Evolutionary conservation across 106 monocot genomes (phyloP).

Genomic region (Iris macrosiphon): DNA sequence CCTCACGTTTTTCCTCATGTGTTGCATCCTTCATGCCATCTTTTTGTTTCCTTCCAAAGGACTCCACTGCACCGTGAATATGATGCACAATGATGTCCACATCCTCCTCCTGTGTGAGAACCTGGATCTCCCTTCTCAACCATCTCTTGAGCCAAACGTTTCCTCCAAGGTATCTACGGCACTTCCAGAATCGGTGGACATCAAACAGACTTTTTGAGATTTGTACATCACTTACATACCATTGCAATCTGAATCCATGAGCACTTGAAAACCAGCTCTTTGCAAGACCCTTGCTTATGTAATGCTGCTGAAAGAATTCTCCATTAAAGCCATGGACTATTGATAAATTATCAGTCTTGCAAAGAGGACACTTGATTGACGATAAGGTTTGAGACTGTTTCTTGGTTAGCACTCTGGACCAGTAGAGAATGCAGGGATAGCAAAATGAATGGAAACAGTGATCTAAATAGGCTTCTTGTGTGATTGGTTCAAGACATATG

Average conservation of each 20-base stretch:
- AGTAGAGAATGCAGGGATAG: too few relatives aligned
- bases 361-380: constrained; percentile 28
- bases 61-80: constrained; percentile 62
- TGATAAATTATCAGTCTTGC: constrained; percentile 45
- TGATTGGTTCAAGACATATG: constrained; percentile 31
- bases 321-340: constrained; percentile 52
- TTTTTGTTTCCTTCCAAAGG: constrained; percentile 43
- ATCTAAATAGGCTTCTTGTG: constrained; percentile 36
- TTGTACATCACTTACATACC: constrained; percentile 12
- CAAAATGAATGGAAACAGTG: constrained; percentile 42
- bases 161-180: constrained; percentile 32
- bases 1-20: constrained; percentile 40
- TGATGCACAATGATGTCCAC: constrained; percentile 77
- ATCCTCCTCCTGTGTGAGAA: constrained; percentile 63
- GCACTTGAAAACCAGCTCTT: constrained; percentile 40
- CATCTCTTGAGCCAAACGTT: constrained; percentile 61
- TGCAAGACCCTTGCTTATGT: constrained; percentile 21
- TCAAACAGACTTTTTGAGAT: constrained; percentile 12
- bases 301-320: constrained; percentile 42
- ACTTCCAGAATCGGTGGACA: constrained; percentile 53
- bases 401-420: constrained; percentile 13
- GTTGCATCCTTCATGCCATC: background rate
- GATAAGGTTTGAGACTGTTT: constrained; percentile 17
- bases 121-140: constrained; percentile 70
- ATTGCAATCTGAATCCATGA: constrained; percentile 40